phyloP scores from a whole-genome alignment of 2,329 filamentous ascomycete species.

The Aspergillus niger region DNA sequence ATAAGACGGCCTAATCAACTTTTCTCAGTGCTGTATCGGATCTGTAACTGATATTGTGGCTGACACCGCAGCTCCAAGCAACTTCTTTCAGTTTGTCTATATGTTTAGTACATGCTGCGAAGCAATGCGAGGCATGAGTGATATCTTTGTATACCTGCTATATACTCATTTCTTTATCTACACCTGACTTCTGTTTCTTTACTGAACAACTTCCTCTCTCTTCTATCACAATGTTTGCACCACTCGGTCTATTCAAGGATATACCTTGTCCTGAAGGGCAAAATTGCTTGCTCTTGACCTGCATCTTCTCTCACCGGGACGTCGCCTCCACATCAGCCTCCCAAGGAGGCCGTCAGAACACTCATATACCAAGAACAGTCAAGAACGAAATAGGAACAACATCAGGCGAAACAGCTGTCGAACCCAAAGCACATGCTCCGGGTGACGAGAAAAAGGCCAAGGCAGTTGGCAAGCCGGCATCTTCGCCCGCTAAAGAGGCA shows the following conservation, averaged over 20 bases:
- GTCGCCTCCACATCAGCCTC: constrained; percentile 1
- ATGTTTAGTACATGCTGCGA: not conserved
- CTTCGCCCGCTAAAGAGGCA: not conserved
- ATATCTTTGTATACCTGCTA: not conserved
- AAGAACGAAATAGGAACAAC: not conserved
- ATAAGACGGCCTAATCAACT: not conserved
- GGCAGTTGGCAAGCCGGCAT: not conserved
- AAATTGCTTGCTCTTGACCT: constrained; percentile 56
- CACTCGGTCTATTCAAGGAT: constrained; percentile 57
- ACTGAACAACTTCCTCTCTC: not conserved
- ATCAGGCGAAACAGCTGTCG: constrained; percentile 1
- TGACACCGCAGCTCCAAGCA: not conserved
- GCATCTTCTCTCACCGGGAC: constrained; percentile 59
- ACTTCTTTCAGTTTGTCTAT: not conserved
- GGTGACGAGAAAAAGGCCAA: not conserved
- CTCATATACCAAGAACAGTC: not conserved
- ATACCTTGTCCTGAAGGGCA: constrained; percentile 55
- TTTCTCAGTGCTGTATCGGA: not conserved
- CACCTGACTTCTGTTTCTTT: not conserved
- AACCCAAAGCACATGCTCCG: constrained; percentile 1
- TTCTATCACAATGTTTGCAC: constrained; percentile 52
- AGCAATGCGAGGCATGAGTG: not conserved
- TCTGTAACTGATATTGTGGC: not conserved
- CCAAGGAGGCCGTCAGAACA: constrained; percentile 22
- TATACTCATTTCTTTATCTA: not conserved